phyloP scores from a whole-genome alignment of 257 asterid species.

The Fraxinus pennsylvanica region DNA sequence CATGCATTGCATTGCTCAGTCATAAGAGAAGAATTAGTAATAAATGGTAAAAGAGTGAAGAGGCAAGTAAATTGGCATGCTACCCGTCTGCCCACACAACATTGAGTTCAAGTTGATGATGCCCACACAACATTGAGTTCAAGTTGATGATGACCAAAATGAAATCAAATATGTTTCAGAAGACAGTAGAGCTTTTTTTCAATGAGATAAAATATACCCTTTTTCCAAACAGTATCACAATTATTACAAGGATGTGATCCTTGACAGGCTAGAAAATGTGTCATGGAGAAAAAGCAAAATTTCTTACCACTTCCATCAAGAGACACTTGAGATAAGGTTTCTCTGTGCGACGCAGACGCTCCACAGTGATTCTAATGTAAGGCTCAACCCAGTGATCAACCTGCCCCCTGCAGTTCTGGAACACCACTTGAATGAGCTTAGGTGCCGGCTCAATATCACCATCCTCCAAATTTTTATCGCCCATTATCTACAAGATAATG shows the following conservation, averaged over 20 bases:
- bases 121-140: background rate
- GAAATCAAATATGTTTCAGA: background rate
- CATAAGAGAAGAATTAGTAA: background rate
- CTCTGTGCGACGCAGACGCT: conserved; percentile 75
- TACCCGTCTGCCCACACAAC: background rate
- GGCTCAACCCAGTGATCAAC: conserved; percentile 99
- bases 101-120: background rate
- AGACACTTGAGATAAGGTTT: conserved; percentile 76
- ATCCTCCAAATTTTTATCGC: conserved; percentile 84
- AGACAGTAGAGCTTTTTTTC: background rate
- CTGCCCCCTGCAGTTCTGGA: conserved; percentile 90
- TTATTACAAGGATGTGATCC: background rate
- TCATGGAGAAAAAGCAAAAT: background rate
- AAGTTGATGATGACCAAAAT: conserved; percentile 2
- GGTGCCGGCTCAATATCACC: conserved; percentile 95
- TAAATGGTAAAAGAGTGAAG: background rate
- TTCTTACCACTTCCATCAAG: conserved; percentile 79
- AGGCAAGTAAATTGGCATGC: background rate
- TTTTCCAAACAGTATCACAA: background rate
- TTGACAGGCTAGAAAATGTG: background rate
- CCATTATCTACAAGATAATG: conserved; percentile 66
- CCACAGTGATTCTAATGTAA: conserved; percentile 69
- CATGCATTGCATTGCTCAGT: background rate
- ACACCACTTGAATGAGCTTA: conserved; percentile 85
- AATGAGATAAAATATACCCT: background rate